Conservation (phyloP, 495 filamentous ascomycete species). For the Neurospora tetrasperma region DNA sequence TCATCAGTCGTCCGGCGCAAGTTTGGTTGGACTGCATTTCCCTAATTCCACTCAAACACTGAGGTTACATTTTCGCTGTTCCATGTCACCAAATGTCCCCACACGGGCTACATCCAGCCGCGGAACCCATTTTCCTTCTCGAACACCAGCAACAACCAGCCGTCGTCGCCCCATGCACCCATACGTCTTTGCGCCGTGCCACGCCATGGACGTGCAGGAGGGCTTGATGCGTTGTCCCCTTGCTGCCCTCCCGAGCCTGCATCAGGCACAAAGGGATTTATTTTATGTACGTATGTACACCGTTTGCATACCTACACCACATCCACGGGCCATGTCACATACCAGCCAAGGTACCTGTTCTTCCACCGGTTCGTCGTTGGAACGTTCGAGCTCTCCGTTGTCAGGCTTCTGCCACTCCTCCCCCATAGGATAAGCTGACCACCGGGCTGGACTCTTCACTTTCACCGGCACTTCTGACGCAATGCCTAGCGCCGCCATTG, state of each 20-base stretch:
- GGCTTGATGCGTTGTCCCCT: conserved; percentile 27
- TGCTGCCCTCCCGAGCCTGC: conserved; percentile 15
- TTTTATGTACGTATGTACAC: not conserved
- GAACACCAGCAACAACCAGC: conserved; percentile 12
- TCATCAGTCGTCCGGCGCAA: conserved; percentile 28
- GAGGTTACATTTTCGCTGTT: conserved; percentile 23
- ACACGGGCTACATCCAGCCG: conserved; percentile 10
- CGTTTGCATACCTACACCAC: not conserved
- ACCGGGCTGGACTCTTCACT: not conserved
- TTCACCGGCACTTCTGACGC: conserved; percentile 8
- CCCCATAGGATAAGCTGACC: not conserved
- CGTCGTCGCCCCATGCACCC: conserved; percentile 10
- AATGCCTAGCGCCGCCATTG: conserved; percentile 11
- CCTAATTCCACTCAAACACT: conserved; percentile 16
- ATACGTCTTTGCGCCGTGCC: not conserved
- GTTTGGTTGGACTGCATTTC: conserved; percentile 25
- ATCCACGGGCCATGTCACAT: not conserved
- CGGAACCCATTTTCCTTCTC: conserved; percentile 14
- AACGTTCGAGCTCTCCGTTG: not conserved
- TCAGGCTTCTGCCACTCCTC: not conserved
- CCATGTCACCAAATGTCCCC: conserved; percentile 2
- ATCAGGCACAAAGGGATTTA: conserved; percentile 5
- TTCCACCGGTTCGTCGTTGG: not conserved
- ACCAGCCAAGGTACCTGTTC: not conserved
- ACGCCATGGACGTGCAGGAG: conserved; percentile 17